Evolutionary conservation across 108 stramenopile genomes (phyloP).

Genomic region (Seminavis robusta): DNA sequence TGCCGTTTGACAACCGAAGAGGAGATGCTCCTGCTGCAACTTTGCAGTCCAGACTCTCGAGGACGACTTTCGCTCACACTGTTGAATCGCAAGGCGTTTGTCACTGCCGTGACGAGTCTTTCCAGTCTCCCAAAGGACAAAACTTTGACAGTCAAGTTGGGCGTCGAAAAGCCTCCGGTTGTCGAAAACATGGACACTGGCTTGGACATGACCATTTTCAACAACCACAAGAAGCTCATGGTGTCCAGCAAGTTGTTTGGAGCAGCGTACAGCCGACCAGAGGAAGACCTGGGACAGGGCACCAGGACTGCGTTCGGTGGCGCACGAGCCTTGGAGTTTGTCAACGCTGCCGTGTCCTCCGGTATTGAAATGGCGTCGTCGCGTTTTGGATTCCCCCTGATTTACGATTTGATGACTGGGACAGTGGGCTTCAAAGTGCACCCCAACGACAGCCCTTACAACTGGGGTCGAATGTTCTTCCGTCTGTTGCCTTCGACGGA

Average conservation of each 20-base stretch:
- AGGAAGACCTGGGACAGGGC: conserved; percentile 37
- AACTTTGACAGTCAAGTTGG: conserved; percentile 72
- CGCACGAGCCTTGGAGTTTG: conserved; percentile 74
- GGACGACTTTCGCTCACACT: conserved; percentile 65
- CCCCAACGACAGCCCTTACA: conserved; percentile 89
- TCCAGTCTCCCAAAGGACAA: conserved; percentile 71
- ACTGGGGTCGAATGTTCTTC: conserved; percentile 91
- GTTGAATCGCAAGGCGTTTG: conserved; percentile 81
- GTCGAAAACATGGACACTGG: conserved; percentile 84
- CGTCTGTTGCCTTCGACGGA: conserved; percentile 86
- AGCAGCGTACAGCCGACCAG: conserved; percentile 81
- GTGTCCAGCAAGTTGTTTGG: conserved; percentile 86
- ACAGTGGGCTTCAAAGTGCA: conserved; percentile 91
- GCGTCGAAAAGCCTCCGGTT: conserved; percentile 70
- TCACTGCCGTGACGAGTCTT: conserved; percentile 81
- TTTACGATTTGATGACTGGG: conserved; percentile 93
- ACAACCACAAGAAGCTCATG: conserved; percentile 86
- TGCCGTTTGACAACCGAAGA: conserved; percentile 89
- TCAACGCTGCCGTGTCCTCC: conserved; percentile 78
- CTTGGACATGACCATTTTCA: conserved; percentile 76
- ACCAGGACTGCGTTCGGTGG: conserved; percentile 88
- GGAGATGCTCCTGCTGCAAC: conserved; percentile 85
- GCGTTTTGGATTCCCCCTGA: conserved; percentile 92
- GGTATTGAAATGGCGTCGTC: conserved; percentile 87
- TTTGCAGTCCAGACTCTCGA: conserved; percentile 67